phyloP scores from a whole-genome alignment of 495 filamentous ascomycete species.

The Tuber microsphaerosporum region DNA sequence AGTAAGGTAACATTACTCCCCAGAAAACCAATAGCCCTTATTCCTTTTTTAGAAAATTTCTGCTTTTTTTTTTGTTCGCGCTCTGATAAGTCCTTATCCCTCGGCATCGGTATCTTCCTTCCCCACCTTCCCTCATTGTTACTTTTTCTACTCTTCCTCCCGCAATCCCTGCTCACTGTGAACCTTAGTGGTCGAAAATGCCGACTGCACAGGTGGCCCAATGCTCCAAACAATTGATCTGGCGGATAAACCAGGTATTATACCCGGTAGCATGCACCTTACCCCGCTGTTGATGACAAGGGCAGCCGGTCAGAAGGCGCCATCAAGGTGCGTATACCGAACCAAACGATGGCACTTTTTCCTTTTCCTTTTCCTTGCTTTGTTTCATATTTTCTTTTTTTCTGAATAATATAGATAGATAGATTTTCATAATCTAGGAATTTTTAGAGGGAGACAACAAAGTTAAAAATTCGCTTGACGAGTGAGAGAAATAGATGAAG shows the following conservation, averaged over 20 bases:
- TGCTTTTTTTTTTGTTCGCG: conserved; percentile 4
- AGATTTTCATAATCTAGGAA: background rate
- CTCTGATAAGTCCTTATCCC: background rate
- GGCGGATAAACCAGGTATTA: conserved; percentile 2
- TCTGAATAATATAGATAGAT: background rate
- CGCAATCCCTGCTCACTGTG: background rate
- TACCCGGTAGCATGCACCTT: background rate
- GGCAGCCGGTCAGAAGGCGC: background rate
- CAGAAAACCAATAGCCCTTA: background rate
- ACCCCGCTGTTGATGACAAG: conserved; percentile 3
- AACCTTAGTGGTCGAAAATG: background rate
- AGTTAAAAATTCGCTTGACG: background rate
- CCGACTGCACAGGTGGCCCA: background rate
- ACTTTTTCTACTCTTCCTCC: conserved; percentile 1
- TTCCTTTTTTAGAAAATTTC: conserved; percentile 15
- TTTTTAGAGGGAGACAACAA: background rate
- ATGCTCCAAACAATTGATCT: background rate
- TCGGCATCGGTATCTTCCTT: background rate
- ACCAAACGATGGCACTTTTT: conserved; percentile 6
- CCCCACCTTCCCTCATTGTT: background rate
- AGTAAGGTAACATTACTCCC: conserved; percentile 13
- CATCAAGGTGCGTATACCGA: conserved; percentile 1
- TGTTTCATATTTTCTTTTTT: background rate
- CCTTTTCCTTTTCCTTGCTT: conserved; percentile 10
- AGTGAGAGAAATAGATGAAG: background rate